Evolutionary conservation across 441 rosid species (phyloP), one percentile per base, ranked within the genome.

Genomic region (Eruca vesicaria): DNA sequence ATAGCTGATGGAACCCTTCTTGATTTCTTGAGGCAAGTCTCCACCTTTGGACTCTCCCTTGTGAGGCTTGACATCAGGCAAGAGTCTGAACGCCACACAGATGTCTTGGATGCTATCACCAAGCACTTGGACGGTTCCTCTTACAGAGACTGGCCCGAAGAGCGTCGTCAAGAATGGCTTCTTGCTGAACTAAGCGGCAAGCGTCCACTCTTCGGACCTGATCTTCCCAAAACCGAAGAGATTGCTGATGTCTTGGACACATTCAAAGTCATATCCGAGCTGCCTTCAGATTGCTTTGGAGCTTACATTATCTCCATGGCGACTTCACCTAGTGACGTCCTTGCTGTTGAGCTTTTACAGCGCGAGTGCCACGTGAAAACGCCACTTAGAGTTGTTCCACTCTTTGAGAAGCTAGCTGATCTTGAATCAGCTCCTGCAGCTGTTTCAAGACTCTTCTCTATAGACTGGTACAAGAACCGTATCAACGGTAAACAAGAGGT

Each of bases 301-400:
- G 97, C 98, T 29, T 93, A 93, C 74, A 93, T 93, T 73, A 93
- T 93, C 68, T 93, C 98, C 6, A 93, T 93, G 98, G 98, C 98
- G 32, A 93, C 98, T 66, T 84, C 98, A 6, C 84, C 96, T 16
- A 91, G 96, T 18, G 98, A 93, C 81, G 97, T 91, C 60, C 94
- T 93, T 58, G 98, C 95, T 3, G 98, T 93, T 45, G 98, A 93
- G 88, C 92, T 93, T 65, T 79, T 93, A 63, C 98, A 93, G 63
- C 92, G 98, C 0, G 98, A 93, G 65, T 93, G 98, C 80, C 96
- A 76, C 9, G 90, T 93, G 74, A 86, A 85, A 75, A 84, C 81
- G 23, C 98, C 98, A 45, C 82, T 93, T 57, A 84, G 98, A 78
- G 98, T 93, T 68, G 97, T 93, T 68, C 98, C 98, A 43, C 81